phyloP scores from a whole-genome alignment of 164 flowering plant genomes.

The Vitis rotundifolia region DNA sequence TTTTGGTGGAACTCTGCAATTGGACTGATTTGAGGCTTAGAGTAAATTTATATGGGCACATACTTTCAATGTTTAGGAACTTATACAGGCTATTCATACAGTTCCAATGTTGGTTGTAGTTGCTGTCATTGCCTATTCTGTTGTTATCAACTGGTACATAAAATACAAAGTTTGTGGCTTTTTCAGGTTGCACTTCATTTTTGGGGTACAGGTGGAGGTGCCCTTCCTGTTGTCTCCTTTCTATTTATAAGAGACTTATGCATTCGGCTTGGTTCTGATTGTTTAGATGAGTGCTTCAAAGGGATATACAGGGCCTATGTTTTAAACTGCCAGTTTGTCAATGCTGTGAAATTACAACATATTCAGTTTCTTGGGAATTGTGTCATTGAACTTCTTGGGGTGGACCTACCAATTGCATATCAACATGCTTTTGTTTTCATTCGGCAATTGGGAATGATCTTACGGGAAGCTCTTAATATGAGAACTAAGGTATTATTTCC shows the following conservation, averaged over 20 bases:
- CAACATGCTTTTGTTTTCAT: slow-evolving; percentile 92
- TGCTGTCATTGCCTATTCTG: not conserved
- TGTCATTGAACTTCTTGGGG: slow-evolving; percentile 69
- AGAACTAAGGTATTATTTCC: slow-evolving; percentile 62
- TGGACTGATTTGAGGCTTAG: not conserved
- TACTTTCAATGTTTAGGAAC: not conserved
- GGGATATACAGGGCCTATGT: slow-evolving; percentile 95
- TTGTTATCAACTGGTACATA: not conserved
- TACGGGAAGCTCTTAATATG: slow-evolving; percentile 66
- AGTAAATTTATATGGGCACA: not conserved
- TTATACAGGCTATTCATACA: not conserved
- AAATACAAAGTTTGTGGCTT: slow-evolving; percentile 2
- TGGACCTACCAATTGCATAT: slow-evolving; percentile 77
- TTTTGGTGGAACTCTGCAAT: not conserved
- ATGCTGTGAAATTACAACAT: slow-evolving; percentile 76
- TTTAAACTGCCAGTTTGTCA: slow-evolving; percentile 71
- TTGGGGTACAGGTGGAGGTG: slow-evolving; percentile 95
- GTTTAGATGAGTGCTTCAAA: slow-evolving; percentile 78
- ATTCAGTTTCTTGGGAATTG: slow-evolving; percentile 84
- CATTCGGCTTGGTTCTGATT: slow-evolving; percentile 82
- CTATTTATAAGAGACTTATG: slow-evolving; percentile 83
- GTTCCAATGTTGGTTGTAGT: not conserved
- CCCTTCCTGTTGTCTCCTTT: slow-evolving; percentile 80
- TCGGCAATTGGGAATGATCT: slow-evolving; percentile 82
- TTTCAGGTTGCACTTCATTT: slow-evolving; percentile 84